phyloP scores from a whole-genome alignment of 495 filamentous ascomycete species.

The Glonium stellatum region DNA sequence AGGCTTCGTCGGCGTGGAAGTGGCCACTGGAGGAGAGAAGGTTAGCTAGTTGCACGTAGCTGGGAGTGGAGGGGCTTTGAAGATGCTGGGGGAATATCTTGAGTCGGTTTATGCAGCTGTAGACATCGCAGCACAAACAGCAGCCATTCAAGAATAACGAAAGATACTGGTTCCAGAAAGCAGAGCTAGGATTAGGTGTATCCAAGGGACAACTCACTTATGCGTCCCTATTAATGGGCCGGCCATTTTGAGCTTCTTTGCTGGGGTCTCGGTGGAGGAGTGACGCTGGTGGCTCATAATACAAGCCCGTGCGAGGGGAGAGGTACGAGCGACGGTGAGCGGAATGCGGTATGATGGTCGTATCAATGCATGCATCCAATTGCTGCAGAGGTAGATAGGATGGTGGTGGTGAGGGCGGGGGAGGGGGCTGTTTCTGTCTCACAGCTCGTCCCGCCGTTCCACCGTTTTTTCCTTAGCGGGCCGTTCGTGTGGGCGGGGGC shows the following conservation, averaged over 20 bases:
- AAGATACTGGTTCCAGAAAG: too few species aligned
- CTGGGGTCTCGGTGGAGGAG: constrained; percentile 22
- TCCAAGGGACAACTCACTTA: constrained; percentile 46
- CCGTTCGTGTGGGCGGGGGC: constrained; percentile 12
- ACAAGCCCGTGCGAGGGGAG: not conserved
- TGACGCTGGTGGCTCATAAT: not conserved
- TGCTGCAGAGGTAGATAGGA: not conserved
- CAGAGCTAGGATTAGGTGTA: not conserved
- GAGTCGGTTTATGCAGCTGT: too few species aligned
- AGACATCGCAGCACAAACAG: too few species aligned
- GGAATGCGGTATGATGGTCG: not conserved
- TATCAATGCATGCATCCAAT: constrained; percentile 21
- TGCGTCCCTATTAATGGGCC: constrained; percentile 70
- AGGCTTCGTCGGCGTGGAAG: constrained; percentile 97
- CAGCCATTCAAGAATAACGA: too few species aligned
- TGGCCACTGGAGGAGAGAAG: constrained; percentile 54
- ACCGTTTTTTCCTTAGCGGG: not conserved
- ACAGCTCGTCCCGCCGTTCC: not conserved
- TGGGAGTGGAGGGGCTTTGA: not conserved
- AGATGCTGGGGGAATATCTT: not conserved
- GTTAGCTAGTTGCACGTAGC: not conserved
- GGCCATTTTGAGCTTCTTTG: constrained; percentile 36
- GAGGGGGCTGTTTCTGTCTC: constrained; percentile 2
- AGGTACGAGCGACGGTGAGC: not conserved
- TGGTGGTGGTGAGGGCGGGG: not conserved